Evolutionary conservation across 2,329 filamentous ascomycete species (phyloP).

Genomic region (Colletotrichum sansevieriae): DNA sequence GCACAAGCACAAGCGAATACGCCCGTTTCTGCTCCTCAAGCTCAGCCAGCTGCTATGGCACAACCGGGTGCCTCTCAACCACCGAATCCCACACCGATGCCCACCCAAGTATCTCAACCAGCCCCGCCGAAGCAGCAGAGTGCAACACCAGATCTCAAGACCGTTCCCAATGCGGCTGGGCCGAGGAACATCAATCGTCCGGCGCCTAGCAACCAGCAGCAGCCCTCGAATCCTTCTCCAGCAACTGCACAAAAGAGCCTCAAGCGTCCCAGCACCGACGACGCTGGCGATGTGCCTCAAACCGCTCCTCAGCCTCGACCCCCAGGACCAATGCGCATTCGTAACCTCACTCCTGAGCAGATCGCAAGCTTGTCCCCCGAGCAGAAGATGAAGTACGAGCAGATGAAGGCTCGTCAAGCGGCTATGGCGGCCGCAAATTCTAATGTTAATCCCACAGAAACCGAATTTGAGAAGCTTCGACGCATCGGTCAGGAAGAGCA

Average conservation of each 20-base stretch:
- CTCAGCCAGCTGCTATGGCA: conserved; percentile 21
- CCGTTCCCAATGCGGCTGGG: conserved; percentile 34
- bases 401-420: conserved; percentile 45
- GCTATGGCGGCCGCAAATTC: conserved; percentile 31
- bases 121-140: conserved; percentile 39
- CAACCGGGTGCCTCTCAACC: conserved; percentile 17
- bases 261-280: conserved; percentile 65
- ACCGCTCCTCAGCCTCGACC: conserved; percentile 38
- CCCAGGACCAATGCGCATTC: conserved; percentile 36
- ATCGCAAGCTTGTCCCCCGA: conserved; percentile 59
- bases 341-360: conserved; percentile 52
- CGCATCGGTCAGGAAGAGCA: conserved; percentile 57
- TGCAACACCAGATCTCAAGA: conserved; percentile 42
- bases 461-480: conserved; percentile 49
- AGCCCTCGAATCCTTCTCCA: conserved; percentile 54
- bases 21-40: conserved; percentile 23
- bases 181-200: conserved; percentile 48
- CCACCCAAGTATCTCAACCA: conserved; percentile 20
- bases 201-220: conserved; percentile 51
- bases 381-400: conserved; percentile 60
- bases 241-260: conserved; percentile 58
- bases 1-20: conserved; percentile 13
- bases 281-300: conserved; percentile 47
- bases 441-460: conserved; percentile 1
- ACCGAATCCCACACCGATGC: conserved; percentile 22